phyloP scores from a whole-genome alignment of 768 basidiomycete genomes.

The Amanita pseudoporphyria region DNA sequence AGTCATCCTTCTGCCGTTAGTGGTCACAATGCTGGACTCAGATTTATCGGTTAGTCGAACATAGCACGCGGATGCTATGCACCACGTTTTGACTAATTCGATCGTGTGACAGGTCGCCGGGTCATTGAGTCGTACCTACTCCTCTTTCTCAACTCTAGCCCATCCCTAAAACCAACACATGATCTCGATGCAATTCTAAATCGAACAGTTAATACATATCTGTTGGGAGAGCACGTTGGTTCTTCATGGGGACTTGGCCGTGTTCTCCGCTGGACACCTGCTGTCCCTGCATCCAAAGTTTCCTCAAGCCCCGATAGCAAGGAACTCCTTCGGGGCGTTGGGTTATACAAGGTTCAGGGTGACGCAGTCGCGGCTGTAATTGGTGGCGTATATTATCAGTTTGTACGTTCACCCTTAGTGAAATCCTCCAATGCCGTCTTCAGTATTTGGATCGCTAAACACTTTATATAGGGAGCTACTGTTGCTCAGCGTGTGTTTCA shows the following conservation, averaged over 20 bases:
- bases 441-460: slow-evolving; percentile 6
- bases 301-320: slow-evolving; percentile 18
- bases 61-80: background rate
- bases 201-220: slow-evolving; percentile 56
- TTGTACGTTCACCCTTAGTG: slow-evolving; percentile 37
- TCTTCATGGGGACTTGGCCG: slow-evolving; percentile 66
- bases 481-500: slow-evolving; percentile 42
- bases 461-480: slow-evolving; percentile 29
- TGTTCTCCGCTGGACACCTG: slow-evolving; percentile 68
- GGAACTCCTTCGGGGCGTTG: slow-evolving; percentile 41
- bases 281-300: slow-evolving; percentile 31
- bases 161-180: slow-evolving; percentile 33
- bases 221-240: slow-evolving; percentile 67
- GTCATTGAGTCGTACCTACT: slow-evolving; percentile 69
- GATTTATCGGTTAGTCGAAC: slow-evolving; percentile 56
- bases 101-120: slow-evolving; percentile 48
- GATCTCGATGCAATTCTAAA: slow-evolving; percentile 50
- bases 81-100: background rate
- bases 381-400: slow-evolving; percentile 73
- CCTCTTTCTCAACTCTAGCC: slow-evolving; percentile 55
- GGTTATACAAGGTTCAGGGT: slow-evolving; percentile 71
- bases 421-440: background rate
- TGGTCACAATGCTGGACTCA: slow-evolving; percentile 65
- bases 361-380: slow-evolving; percentile 68
- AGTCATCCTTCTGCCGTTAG: slow-evolving; percentile 58